Evolutionary conservation across 331 rosid genomes (phyloP).

Genomic region (Rhamnella rubrinervis): DNA sequence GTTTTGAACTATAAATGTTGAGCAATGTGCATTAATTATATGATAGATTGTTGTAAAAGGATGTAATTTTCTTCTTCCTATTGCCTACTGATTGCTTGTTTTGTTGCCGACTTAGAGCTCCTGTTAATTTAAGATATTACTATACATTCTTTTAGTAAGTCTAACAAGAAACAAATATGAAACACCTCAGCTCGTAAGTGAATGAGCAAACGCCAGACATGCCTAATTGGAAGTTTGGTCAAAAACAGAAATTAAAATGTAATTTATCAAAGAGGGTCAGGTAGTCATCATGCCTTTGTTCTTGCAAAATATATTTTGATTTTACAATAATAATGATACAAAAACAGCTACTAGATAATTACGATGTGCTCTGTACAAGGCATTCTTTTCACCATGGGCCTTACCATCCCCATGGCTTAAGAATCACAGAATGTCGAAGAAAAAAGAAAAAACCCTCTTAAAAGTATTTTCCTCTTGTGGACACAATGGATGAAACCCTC

Average conservation of each 20-base stretch:
- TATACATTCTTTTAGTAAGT: too few relatives aligned
- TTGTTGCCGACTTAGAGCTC: too few relatives aligned
- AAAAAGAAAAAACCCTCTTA: conserved; percentile 11
- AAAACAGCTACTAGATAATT: neutral
- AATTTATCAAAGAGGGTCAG: too few relatives aligned
- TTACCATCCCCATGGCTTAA: neutral
- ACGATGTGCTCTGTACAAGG: conserved; percentile 14
- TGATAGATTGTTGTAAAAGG: neutral
- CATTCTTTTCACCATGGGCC: conserved; percentile 3
- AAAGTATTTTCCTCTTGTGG: neutral
- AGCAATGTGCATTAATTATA: neutral
- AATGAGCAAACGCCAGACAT: too few relatives aligned
- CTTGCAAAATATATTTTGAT: too few relatives aligned
- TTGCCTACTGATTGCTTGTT: neutral
- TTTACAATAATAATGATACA: too few relatives aligned
- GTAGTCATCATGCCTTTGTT: too few relatives aligned
- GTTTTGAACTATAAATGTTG: neutral
- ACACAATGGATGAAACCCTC: neutral
- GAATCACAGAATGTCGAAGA: neutral
- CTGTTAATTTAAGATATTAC: too few relatives aligned
- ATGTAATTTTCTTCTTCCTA: neutral
- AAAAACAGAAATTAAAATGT: too few relatives aligned
- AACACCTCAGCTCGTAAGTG: too few relatives aligned
- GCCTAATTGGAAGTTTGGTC: too few relatives aligned
- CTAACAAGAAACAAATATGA: too few relatives aligned